phyloP scores from a whole-genome alignment of 1,284 basidiomycete genomes.

The Boletus mariae region DNA sequence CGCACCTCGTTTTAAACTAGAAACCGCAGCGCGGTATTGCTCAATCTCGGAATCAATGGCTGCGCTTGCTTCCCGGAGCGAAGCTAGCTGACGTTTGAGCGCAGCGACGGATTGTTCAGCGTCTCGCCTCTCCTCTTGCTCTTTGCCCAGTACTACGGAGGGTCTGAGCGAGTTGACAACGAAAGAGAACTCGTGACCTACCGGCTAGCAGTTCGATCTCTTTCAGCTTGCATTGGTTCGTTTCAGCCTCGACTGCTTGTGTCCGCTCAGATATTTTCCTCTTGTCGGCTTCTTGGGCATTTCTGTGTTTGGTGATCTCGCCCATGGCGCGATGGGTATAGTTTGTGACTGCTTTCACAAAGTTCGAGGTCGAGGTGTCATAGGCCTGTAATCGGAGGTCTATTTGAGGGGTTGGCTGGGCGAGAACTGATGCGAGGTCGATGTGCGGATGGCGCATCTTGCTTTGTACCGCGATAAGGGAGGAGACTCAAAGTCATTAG shows the following conservation, averaged over 20 bases:
- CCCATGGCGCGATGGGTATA: slow-evolving; percentile 65
- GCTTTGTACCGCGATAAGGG: background rate
- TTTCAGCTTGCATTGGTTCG: slow-evolving; percentile 62
- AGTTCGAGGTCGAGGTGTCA: slow-evolving; percentile 63
- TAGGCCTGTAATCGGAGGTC: slow-evolving; percentile 62
- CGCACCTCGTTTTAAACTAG: slow-evolving; percentile 60
- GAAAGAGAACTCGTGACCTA: slow-evolving; percentile 32
- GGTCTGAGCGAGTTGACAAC: background rate
- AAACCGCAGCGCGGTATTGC: slow-evolving; percentile 55
- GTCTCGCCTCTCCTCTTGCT: slow-evolving; percentile 68
- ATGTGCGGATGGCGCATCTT: slow-evolving; percentile 53
- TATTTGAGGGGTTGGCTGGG: slow-evolving; percentile 54
- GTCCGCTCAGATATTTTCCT: slow-evolving; percentile 56
- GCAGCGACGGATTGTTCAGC: slow-evolving; percentile 58
- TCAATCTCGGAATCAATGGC: slow-evolving; percentile 66
- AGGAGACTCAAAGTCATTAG: too few species aligned
- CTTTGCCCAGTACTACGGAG: slow-evolving; percentile 56
- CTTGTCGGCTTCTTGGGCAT: slow-evolving; percentile 53
- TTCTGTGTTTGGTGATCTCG: slow-evolving; percentile 58
- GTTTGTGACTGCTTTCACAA: slow-evolving; percentile 62
- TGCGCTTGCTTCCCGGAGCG: slow-evolving; percentile 54
- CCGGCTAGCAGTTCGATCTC: slow-evolving; percentile 71
- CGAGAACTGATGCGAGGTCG: slow-evolving; percentile 56
- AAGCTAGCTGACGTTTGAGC: slow-evolving; percentile 59
- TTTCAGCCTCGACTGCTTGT: slow-evolving; percentile 59